A percentile compares a stretch with the other conserved stretches of the same genome.
phyloP scores from a whole-genome alignment of 2,329 filamentous ascomycete species.

The Paradendryphiella salina region DNA sequence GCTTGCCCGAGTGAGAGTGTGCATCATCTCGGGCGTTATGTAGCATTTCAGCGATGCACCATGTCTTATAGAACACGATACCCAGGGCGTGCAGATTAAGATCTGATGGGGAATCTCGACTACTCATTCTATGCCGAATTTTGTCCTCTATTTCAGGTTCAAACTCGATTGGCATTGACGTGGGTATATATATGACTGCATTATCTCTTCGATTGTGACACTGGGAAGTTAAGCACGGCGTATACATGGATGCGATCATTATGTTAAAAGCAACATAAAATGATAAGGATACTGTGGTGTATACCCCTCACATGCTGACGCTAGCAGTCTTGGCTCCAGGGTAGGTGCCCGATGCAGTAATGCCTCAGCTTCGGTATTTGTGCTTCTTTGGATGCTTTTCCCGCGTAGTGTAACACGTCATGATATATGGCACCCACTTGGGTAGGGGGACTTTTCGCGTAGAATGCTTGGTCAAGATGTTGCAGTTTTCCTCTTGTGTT shows the following conservation, averaged over 20 bases:
- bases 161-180: background rate
- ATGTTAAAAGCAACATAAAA: too few relatives aligned
- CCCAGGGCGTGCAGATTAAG: background rate
- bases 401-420: slow-evolving; percentile 10
- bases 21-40: background rate
- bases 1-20: slow-evolving; percentile 36
- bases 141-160: too few relatives aligned
- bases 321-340: slow-evolving; percentile 1
- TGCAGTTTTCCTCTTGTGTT: too few relatives aligned
- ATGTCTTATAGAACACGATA: slow-evolving; percentile 1
- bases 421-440: slow-evolving; percentile 2
- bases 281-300: too few relatives aligned
- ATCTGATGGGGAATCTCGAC: background rate
- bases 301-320: too few relatives aligned
- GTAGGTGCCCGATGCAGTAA: background rate
- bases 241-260: background rate
- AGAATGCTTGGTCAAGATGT: too few relatives aligned
- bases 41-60: background rate
- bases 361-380: slow-evolving; percentile 4
- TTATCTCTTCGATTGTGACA: background rate
- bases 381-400: slow-evolving; percentile 7
- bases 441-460: background rate
- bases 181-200: background rate
- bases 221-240: background rate
- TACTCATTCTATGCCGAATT: background rate